These are phyloP conservation scores for Yamadazyma paraphyllophila DNA, from an alignment of 805 yeast genomes.

Conservation along the genomic window DNA sequence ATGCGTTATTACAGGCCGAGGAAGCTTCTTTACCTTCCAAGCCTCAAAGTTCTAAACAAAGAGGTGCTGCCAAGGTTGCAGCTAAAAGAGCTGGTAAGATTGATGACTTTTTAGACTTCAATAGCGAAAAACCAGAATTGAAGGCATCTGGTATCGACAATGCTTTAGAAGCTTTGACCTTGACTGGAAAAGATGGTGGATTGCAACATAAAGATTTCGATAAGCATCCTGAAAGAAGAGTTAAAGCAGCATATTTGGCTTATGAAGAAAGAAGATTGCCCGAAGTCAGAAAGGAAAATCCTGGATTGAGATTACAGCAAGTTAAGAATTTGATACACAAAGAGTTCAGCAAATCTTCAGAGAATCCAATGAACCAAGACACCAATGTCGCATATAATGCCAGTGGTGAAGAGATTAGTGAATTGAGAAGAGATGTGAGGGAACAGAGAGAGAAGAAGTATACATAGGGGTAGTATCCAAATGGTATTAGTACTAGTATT, in stretches of 20 bases:
- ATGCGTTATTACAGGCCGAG: constrained; percentile 60
- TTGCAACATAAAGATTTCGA: constrained; percentile 65
- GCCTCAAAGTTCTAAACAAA: constrained; percentile 49
- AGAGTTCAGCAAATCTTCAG: constrained; percentile 78
- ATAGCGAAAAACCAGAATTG: constrained; percentile 49
- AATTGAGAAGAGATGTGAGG: constrained; percentile 48
- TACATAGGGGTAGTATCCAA: constrained; percentile 10
- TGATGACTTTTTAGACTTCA: constrained; percentile 63
- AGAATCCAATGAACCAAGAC: constrained; percentile 81
- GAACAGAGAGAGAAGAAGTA: constrained; percentile 46
- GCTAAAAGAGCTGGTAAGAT: constrained; percentile 58
- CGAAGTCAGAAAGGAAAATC: constrained; percentile 68
- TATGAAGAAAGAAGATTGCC: constrained; percentile 72
- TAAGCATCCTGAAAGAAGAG: constrained; percentile 86
- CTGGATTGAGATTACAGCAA: constrained; percentile 79
- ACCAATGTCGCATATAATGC: constrained; percentile 67
- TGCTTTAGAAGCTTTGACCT: constrained; percentile 73
- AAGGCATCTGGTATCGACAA: constrained; percentile 74
- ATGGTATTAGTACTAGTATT: too few species aligned
- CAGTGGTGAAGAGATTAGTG: constrained; percentile 45
- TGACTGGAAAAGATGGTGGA: constrained; percentile 57
- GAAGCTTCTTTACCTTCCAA: constrained; percentile 63
- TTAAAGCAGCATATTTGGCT: constrained; percentile 74
- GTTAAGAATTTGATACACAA: constrained; percentile 69
- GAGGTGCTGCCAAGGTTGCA: constrained; percentile 70